phyloP scores from a whole-genome alignment of 768 basidiomycete genomes.

The Macrolepiota dolichaula region DNA sequence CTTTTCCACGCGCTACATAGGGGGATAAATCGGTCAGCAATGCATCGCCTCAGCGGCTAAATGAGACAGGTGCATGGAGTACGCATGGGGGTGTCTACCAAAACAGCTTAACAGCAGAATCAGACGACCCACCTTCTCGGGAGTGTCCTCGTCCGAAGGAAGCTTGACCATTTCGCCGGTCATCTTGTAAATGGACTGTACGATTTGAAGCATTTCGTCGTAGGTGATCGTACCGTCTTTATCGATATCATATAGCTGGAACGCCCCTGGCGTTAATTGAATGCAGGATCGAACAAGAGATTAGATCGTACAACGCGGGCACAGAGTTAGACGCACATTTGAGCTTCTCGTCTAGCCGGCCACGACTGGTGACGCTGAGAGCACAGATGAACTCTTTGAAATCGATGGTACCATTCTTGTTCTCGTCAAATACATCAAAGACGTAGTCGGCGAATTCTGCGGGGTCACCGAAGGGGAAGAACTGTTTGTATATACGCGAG shows the following conservation, averaged over 20 bases:
- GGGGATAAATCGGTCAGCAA: constrained; percentile 14
- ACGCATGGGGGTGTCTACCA: neutral
- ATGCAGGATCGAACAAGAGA: constrained; percentile 12
- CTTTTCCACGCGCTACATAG: constrained; percentile 88
- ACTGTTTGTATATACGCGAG: constrained; percentile 97
- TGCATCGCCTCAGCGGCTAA: constrained; percentile 6
- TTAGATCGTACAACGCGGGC: constrained; percentile 6
- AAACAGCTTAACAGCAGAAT: neutral
- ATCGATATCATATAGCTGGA: constrained; percentile 98
- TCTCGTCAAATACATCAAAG: constrained; percentile 96
- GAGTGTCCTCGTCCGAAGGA: constrained; percentile 98
- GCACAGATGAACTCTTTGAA: constrained; percentile 99
- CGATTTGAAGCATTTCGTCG: constrained; percentile 98
- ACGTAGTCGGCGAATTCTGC: constrained; percentile 96
- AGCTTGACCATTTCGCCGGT: constrained; percentile 99
- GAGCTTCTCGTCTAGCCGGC: constrained; percentile 94
- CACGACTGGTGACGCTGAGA: constrained; percentile 90
- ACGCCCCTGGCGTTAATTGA: constrained; percentile 74
- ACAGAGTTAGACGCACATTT: constrained; percentile 65
- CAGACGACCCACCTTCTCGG: constrained; percentile 74
- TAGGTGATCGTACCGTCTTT: constrained; percentile 98
- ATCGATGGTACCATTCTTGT: constrained; percentile 96
- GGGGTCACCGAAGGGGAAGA: constrained; percentile 99
- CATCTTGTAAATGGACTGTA: constrained; percentile 99
- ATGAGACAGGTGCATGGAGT: neutral